Evolutionary conservation across 2,329 filamentous ascomycete genomes (phyloP).

Genomic region (Cladosporium phlei): DNA sequence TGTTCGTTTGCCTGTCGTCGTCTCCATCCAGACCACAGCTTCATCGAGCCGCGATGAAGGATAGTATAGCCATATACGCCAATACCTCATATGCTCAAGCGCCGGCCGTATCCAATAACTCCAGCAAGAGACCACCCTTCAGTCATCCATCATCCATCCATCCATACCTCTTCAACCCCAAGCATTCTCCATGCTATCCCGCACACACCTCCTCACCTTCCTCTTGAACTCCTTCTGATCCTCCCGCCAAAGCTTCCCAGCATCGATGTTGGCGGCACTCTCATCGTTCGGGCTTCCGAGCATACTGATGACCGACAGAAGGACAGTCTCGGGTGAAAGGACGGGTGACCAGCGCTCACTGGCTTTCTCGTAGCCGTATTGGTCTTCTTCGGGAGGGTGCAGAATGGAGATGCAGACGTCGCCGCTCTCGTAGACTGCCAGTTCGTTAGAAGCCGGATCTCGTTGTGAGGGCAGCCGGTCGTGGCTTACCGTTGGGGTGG

Average conservation of each 20-base stretch:
- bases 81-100: too few species aligned
- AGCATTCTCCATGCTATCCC: slow-evolving; percentile 65
- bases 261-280: slow-evolving; percentile 91
- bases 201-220: slow-evolving; percentile 70
- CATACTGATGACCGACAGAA: slow-evolving; percentile 87
- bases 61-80: too few species aligned
- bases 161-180: too few species aligned
- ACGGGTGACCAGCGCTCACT: slow-evolving; percentile 92
- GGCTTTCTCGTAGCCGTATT: slow-evolving; percentile 87
- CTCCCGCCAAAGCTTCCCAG: slow-evolving; percentile 80
- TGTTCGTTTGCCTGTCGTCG: too few species aligned
- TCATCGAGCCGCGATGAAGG: too few species aligned
- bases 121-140: too few species aligned
- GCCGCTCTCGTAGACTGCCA: slow-evolving; percentile 70
- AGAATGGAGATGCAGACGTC: slow-evolving; percentile 95
- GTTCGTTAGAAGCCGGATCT: background rate
- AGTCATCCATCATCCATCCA: too few species aligned
- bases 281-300: slow-evolving; percentile 91
- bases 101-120: too few species aligned
- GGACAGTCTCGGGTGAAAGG: slow-evolving; percentile 89
- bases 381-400: slow-evolving; percentile 89
- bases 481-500: slow-evolving; percentile 72
- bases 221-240: slow-evolving; percentile 74
- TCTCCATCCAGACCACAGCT: too few species aligned
- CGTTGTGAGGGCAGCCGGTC: background rate